phyloP scores from a whole-genome alignment of 164 flowering plant species.

The Chloranthus sessilifolius region DNA sequence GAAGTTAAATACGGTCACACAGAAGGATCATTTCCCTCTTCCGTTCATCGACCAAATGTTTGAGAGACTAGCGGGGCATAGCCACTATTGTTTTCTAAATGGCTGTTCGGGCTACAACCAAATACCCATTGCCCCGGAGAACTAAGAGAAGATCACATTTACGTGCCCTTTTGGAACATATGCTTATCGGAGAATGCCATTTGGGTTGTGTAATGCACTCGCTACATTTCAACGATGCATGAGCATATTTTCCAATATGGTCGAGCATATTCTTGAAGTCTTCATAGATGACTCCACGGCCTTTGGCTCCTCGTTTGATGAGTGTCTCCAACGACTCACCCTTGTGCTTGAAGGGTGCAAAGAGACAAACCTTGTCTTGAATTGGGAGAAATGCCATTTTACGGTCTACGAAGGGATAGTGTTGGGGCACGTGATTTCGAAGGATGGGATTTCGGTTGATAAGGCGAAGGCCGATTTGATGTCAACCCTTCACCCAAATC shows the following conservation, averaged over 20 bases:
- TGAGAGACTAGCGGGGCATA: too few relatives aligned
- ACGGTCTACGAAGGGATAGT: background rate
- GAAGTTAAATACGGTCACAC: background rate
- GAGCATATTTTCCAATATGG: background rate
- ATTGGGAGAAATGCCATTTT: conserved; percentile 3
- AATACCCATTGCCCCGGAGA: too few relatives aligned
- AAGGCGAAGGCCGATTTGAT: too few relatives aligned
- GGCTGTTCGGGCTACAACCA: too few relatives aligned
- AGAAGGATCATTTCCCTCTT: too few relatives aligned
- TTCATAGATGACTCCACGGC: conserved; percentile 2
- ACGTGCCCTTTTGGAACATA: background rate
- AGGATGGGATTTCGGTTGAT: too few relatives aligned
- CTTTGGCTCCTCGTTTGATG: background rate
- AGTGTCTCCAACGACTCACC: background rate
- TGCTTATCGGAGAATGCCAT: background rate
- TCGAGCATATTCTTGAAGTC: background rate
- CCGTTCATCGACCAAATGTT: too few relatives aligned
- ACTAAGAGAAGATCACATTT: too few relatives aligned
- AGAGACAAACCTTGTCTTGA: background rate
- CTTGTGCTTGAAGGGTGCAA: background rate
- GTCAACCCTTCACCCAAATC: background rate
- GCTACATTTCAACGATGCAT: conserved; percentile 1
- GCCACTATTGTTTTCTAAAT: conserved; percentile 4
- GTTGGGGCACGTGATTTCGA: too few relatives aligned
- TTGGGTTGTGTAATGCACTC: too few relatives aligned